Base-by-base conservation (phyloP, 768 basidiomycete species). In the Psilocybe azurescens region DNA sequence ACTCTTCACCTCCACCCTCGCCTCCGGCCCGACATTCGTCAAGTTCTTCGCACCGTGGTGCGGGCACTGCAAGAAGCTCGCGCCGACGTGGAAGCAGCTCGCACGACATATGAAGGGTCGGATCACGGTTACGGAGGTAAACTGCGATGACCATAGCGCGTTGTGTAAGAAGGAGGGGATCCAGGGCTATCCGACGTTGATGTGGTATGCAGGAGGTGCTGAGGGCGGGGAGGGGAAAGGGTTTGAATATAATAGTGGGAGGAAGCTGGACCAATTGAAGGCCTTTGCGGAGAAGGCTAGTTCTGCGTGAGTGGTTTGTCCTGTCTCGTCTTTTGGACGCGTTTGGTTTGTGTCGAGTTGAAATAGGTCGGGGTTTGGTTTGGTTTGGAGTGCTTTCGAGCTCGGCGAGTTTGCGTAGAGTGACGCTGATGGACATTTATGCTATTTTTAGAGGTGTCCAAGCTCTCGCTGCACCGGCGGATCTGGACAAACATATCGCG, bases 31-130 rank as follows among this genome's bases (percentile, higher is more conserved):
- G 54, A 73, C 83, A 46, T 79, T 91, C 77, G 77, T 81, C 71
- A 77, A 81, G 66, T 99, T 93, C 79, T 99, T 85, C 72, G 97
- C 95, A 0, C 96, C 96, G 0, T 99, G 96, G 93, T 98, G 96
- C 72, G 93, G 93, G 3, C 96, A 99, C 76, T 99, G 97, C 84
- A 96, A 97, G 78, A 93, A 93, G 71, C 82, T 99, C 1, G 93
- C 93, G 0, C 95, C 89, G 55, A 82, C 79, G 0, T 99, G 95
- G 93, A 78, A 77, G 1, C 80, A 90, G 53, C 83, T 99, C 3
- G 96, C 93, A 0, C 74, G 77, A 53, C 77, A 78, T 20, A 87
- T 96, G 83, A 83, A 89, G 66, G 78, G 82, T 62, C 88, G 87
- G 52, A 78, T 96, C 32, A 90, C 85, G 41, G 78, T 99, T 8